Conservation (phyloP, 1,284 basidiomycete genomes). For the Tilletia caries region DNA sequence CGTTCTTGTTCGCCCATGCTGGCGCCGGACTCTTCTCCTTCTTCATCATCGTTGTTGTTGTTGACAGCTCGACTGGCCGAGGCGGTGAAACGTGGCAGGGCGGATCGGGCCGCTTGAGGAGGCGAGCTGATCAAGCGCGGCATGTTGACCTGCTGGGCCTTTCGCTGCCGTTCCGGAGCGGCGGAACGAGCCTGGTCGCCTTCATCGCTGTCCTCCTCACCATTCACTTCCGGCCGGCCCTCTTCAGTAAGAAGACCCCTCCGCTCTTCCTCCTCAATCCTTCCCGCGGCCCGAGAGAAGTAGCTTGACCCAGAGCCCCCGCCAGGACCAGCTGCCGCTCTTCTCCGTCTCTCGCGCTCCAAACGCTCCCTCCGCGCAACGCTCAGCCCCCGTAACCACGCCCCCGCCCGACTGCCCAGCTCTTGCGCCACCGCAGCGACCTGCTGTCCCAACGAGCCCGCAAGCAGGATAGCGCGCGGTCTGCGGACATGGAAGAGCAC, state of each 20-base stretch:
- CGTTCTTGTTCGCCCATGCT: constrained; percentile 16
- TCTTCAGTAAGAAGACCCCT: constrained; percentile 28
- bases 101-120: background rate
- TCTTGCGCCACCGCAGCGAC: constrained; percentile 27
- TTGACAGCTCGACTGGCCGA: background rate
- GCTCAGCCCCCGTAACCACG: constrained; percentile 30
- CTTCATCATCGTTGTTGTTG: constrained; percentile 21
- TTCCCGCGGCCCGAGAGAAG: background rate
- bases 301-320: background rate
- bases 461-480: constrained; percentile 42
- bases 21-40: constrained; percentile 27
- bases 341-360: constrained; percentile 27
- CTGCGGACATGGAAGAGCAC: constrained; percentile 45
- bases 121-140: background rate
- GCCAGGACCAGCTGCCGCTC: constrained; percentile 11
- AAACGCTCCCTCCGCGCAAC: constrained; percentile 31
- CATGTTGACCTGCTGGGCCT: background rate
- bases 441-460: background rate
- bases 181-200: background rate
- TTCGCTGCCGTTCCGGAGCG: background rate
- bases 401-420: constrained; percentile 30
- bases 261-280: constrained; percentile 14
- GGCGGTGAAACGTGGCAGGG: background rate
- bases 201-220: background rate
- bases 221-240: constrained; percentile 1